Evolutionary conservation across 2,329 filamentous ascomycete species (phyloP).

Genomic region (Exophiala oligosperma): DNA sequence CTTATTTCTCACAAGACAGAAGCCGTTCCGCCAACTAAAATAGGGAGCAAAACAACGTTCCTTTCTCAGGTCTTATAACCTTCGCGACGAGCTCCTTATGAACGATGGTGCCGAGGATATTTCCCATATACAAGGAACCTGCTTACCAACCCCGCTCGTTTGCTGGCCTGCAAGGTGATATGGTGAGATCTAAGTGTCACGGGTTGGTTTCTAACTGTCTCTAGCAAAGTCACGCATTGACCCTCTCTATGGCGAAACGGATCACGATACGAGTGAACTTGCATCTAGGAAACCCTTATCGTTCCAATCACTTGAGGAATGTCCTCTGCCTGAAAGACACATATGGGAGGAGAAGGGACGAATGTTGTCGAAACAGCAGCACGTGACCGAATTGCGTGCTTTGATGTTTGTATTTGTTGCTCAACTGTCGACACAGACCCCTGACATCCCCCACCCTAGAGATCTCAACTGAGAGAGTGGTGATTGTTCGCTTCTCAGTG

Average conservation of each 20-base stretch:
- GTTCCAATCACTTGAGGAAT: not conserved
- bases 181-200: not conserved
- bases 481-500: no score
- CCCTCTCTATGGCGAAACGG: no score
- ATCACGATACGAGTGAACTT: no score
- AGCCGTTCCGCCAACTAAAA: not conserved
- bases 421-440: conserved; percentile 5
- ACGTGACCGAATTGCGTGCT: conserved; percentile 26
- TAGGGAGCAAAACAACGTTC: not conserved
- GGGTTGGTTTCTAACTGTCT: not conserved
- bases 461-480: no score
- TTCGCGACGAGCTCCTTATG: no score
- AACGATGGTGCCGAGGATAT: no score
- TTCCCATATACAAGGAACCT: not conserved
- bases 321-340: not conserved
- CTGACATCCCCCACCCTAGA: not conserved
- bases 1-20: not conserved
- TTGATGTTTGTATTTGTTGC: conserved; percentile 17
- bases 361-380: not conserved
- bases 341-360: not conserved
- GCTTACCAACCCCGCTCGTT: not conserved
- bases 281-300: no score
- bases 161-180: not conserved
- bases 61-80: conserved; percentile 1
- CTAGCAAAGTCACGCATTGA: not conserved